Base-by-base conservation (phyloP, 805 yeast species). In the Saturnispora silvae region DNA sequence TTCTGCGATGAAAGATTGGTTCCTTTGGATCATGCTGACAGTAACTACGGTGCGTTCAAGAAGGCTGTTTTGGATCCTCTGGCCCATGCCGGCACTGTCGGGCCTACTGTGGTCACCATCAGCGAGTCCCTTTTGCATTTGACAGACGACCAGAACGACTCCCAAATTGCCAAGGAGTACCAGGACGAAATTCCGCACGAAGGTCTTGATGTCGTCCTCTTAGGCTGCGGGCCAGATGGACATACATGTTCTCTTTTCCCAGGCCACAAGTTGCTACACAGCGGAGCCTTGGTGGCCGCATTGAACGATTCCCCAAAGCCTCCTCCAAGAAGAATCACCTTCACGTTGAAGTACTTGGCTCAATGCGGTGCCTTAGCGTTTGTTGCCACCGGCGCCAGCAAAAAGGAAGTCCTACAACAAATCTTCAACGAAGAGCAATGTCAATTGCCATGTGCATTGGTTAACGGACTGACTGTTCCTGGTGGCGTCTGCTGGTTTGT, bases 151-250 rank as follows among this genome's bases (percentile, higher is more conserved):
- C 65, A 72, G 23, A 60, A 59, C 3, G 67, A 66, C 38, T 68
- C 68, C 30, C 67, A 61, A 30, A 72, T 82, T 48, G 86, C 94
- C 4, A 46, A 52, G 14, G 77, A 70, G 33, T 86, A 86, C 57
- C 78, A 71, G 45, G 42, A 63, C 1, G 61, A 65, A 30, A 58
- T 86, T 36, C 84, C 89, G 8, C 53, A 48, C 17, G 52, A 57
- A 41, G 41, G 42, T 6, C 51, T 77, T 20, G 95, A 86, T 57
- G 62, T 85, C 48, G 63, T 86, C 17, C 62, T 85, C 39, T 67
- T 86, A 45, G 96, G 96, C 17, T 81, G 92, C 56, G 96, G 96
- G 6, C 96, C 96, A 25, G 96, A 86, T 52, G 96, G 96, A 27
- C 96, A 86, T 58, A 86, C 95, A 4, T 83, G 95, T 62, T 86